Percentiles rank a stretch among this genome's conserved stretches.
These are phyloP conservation scores for Microcyclospora pomicola DNA, from an alignment of 2,329 filamentous ascomycete genomes.

Conservation along the genomic window DNA sequence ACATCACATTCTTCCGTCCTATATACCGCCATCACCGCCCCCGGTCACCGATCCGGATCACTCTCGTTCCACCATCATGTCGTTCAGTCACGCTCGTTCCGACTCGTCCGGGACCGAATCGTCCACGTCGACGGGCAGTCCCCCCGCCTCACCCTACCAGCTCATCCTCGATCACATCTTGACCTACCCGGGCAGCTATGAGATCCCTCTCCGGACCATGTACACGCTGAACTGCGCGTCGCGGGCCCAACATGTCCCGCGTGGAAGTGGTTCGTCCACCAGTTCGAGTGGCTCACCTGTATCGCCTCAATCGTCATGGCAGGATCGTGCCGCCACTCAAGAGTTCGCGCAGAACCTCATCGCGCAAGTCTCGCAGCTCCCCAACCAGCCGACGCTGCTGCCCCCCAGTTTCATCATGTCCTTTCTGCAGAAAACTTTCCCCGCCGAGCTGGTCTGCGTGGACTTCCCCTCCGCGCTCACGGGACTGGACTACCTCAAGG, in stretches of 20 bases:
- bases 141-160: slow-evolving; percentile 17
- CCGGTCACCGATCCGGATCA: no score
- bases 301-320: slow-evolving; percentile 20
- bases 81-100: slow-evolving; percentile 9
- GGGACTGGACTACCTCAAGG: slow-evolving; percentile 51
- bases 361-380: slow-evolving; percentile 43
- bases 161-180: slow-evolving; percentile 45
- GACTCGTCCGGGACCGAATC: slow-evolving; percentile 12
- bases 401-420: slow-evolving; percentile 49
- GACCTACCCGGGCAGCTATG: slow-evolving; percentile 48
- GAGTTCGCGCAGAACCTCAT: slow-evolving; percentile 38
- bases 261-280: slow-evolving; percentile 19
- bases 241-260: slow-evolving; percentile 25
- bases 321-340: slow-evolving; percentile 22
- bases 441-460: slow-evolving; percentile 40
- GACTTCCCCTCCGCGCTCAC: slow-evolving; percentile 54
- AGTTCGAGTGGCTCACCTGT: slow-evolving; percentile 23
- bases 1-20: no score
- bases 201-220: slow-evolving; percentile 54
- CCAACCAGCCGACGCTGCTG: slow-evolving; percentile 46
- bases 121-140: slow-evolving; percentile 27
- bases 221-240: slow-evolving; percentile 51
- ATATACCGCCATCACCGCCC: no score
- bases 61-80: no score
- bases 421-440: slow-evolving; percentile 48